phyloP scores from a whole-genome alignment of 345 rosid genomes.

The Aquilaria malaccensis region DNA sequence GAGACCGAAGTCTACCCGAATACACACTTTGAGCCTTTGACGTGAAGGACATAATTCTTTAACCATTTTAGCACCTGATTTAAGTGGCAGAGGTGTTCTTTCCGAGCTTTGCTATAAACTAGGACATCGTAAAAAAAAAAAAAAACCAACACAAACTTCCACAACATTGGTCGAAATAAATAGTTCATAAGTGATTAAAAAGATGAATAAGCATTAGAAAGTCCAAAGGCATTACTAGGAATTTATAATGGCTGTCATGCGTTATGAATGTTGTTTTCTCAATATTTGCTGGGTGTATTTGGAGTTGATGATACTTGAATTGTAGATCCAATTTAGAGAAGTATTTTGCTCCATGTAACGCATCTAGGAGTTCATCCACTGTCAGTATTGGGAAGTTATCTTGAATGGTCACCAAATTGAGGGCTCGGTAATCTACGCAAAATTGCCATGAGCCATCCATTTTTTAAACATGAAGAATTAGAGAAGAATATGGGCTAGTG shows the following conservation, averaged over 20 bases:
- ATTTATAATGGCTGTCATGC: not conserved
- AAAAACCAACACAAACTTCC: no score
- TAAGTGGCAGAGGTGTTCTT: no score
- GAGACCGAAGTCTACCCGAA: no score
- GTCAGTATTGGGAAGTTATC: not conserved
- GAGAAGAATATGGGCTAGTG: not conserved
- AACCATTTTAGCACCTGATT: no score
- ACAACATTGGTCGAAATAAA: no score
- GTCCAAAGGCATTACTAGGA: not conserved
- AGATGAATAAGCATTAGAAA: no score
- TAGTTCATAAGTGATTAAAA: no score
- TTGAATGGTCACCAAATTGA: not conserved
- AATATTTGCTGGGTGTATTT: not conserved
- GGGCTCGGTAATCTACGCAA: not conserved
- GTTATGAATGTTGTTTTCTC: not conserved
- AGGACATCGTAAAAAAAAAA: no score
- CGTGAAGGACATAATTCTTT: no score
- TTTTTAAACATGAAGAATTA: not conserved
- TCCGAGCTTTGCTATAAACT: no score
- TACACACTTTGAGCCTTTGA: no score
- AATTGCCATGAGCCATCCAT: slow-evolving; percentile 3
- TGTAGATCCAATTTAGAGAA: not conserved
- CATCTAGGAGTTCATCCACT: not conserved
- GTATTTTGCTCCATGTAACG: not conserved
- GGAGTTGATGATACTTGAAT: not conserved